phyloP scores from a whole-genome alignment of 805 yeast genomes.

The Jamesozyma rosinii region DNA sequence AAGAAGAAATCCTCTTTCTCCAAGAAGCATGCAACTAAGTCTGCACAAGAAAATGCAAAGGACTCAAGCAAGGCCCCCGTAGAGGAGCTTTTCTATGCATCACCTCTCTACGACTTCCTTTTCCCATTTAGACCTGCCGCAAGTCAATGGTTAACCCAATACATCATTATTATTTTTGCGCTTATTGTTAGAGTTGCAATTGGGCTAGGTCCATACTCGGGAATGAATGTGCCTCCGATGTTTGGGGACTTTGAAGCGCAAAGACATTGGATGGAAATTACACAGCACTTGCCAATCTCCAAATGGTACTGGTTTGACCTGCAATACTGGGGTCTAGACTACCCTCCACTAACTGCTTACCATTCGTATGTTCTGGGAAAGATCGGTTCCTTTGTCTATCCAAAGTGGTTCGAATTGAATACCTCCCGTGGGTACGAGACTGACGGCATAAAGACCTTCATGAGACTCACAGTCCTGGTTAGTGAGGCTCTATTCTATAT shows the following conservation, averaged over 20 bases:
- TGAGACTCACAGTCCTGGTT: conserved; percentile 70
- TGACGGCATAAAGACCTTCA: conserved; percentile 55
- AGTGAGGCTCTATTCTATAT: conserved; percentile 69
- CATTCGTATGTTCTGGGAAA: conserved; percentile 77
- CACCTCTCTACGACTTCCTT: conserved; percentile 73
- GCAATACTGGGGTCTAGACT: conserved; percentile 93
- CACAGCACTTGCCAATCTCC: conserved; percentile 59
- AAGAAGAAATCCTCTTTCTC: background rate
- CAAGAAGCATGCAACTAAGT: background rate
- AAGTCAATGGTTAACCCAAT: conserved; percentile 85
- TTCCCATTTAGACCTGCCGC: conserved; percentile 70
- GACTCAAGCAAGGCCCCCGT: background rate
- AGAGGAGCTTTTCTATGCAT: conserved; percentile 36
- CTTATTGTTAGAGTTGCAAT: conserved; percentile 73
- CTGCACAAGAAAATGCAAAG: background rate
- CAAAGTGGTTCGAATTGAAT: conserved; percentile 68
- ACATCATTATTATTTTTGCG: conserved; percentile 63
- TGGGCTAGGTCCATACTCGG: conserved; percentile 84
- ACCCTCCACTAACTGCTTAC: conserved; percentile 93
- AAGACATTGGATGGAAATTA: conserved; percentile 94
- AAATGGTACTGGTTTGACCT: conserved; percentile 87
- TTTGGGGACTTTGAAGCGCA: conserved; percentile 97
- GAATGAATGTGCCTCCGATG: conserved; percentile 62
- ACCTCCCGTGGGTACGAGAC: conserved; percentile 69
- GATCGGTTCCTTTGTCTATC: conserved; percentile 55